Evolutionary conservation across 345 rosid species (phyloP), one percentile per base, ranked within the genome.

Genomic region (Populus tremula): DNA sequence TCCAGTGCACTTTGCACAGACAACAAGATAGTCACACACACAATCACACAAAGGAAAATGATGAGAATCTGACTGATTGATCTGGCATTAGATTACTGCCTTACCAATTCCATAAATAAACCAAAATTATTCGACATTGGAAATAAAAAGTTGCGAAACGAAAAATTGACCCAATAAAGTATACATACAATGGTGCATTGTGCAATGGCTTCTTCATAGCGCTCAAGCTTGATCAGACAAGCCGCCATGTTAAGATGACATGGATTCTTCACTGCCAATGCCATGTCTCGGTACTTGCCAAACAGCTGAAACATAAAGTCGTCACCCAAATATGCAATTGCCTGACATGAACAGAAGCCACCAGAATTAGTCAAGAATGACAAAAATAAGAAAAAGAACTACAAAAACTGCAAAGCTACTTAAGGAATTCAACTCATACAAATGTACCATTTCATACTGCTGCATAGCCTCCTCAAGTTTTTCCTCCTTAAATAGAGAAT

Each of bases 231-330:
- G 83, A 93, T 91, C 54, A 93, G 78, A 84, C 96, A 93, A 41
- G 98, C 98, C 36, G 99, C 98, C 81, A 86, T 91, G 86, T 95
- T 95, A 69, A 93, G 88, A 82, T 95, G 99, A 80, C 96, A 96
- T 74, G 99, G 99, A 86, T 93, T 93, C 83, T 95, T 95, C 36
- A 95, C 99, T 39, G 99, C 98, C 83, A 93, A 85, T 67, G 99
- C 99, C 98, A 93, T 93, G 83, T 95, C 99, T 66, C 89, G 90
- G 77, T 89, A 93, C 88, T 95, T 95, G 76, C 98, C 99, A 83
- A 93, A 93, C 77, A 93, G 86, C 84, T 93, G 99, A 85, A 95
- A 93, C 97, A 95, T 95, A 78, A 95, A 95, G 82, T 95, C 98
- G 49, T 95, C 98, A 2, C 93, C 94, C 93, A 95, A 84, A 84